phyloP scores from a whole-genome alignment of 805 yeast species.

The Lachancea nothofagi region DNA sequence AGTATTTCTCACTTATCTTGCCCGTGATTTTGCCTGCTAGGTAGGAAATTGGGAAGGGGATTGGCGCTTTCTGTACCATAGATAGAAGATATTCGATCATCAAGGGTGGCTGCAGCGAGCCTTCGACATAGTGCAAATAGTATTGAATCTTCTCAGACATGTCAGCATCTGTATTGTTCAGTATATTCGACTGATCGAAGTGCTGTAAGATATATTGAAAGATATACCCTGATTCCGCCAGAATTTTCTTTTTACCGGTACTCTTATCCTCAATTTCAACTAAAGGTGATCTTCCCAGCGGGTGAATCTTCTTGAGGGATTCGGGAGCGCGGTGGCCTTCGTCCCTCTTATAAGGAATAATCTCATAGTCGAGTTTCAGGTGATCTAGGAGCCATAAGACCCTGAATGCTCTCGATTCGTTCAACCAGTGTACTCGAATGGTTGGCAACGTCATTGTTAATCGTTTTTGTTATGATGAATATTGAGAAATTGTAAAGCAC shows the following conservation, averaged over 20 bases:
- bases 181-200: constrained; percentile 40
- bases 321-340: constrained; percentile 44
- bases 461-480: background rate
- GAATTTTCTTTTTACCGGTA: constrained; percentile 25
- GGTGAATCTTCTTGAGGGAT: constrained; percentile 48
- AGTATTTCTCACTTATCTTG: constrained; percentile 44
- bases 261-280: constrained; percentile 40
- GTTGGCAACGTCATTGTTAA: constrained; percentile 7
- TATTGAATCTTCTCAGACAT: constrained; percentile 44
- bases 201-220: constrained; percentile 45
- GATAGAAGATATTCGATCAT: constrained; percentile 35
- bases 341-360: constrained; percentile 48
- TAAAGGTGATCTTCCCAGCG: constrained; percentile 60
- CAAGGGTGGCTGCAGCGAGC: constrained; percentile 49
- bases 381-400: constrained; percentile 63
- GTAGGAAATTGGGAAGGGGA: constrained; percentile 46
- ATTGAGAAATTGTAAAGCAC: no score
- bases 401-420: constrained; percentile 53
- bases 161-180: constrained; percentile 36
- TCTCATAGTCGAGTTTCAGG: constrained; percentile 48
- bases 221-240: constrained; percentile 61
- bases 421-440: constrained; percentile 23
- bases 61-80: constrained; percentile 35
- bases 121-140: constrained; percentile 56
- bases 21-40: constrained; percentile 40